phyloP scores from a whole-genome alignment of 148 eudicot genomes.

The Euryodendron excelsum region DNA sequence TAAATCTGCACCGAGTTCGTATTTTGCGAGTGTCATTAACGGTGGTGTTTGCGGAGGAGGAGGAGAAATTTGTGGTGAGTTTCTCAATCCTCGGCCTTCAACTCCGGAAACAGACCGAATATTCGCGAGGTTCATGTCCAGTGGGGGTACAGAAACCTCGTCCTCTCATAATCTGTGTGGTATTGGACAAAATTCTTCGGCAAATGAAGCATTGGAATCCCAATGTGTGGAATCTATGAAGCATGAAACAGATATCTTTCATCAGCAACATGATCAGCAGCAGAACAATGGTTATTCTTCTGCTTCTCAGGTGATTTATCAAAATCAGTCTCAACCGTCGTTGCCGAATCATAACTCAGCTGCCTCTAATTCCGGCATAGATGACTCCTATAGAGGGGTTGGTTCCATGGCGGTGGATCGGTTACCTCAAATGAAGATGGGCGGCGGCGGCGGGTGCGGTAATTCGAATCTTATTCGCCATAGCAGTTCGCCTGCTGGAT shows the following conservation, averaged over 20 bases:
- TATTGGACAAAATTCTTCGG: constrained; percentile 31
- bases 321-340: constrained; percentile 34
- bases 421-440: constrained; percentile 51
- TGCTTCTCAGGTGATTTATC: constrained; percentile 44
- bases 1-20: constrained; percentile 89
- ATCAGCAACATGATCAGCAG: too few relatives aligned
- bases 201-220: constrained; percentile 14
- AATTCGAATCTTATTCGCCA: constrained; percentile 63
- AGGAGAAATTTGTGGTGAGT: constrained; percentile 28
- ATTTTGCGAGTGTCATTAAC: constrained; percentile 58
- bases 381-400: constrained; percentile 12
- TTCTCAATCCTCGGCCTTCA: constrained; percentile 48
- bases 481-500: constrained; percentile 86
- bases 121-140: constrained; percentile 47
- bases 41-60: constrained; percentile 28
- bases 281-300: constrained; percentile 38
- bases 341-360: constrained; percentile 28
- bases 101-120: constrained; percentile 61
- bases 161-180: constrained; percentile 22
- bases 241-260: constrained; percentile 40
- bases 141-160: constrained; percentile 20
- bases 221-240: constrained; percentile 38
- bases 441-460: constrained; percentile 27
- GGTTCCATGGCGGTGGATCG: too few relatives aligned
- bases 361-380: constrained; percentile 30